Percentiles rank a stretch among this genome's conserved stretches.
Conservation (phyloP, 2,329 filamentous ascomycete species). For the Nectriaceae sp. region DNA sequence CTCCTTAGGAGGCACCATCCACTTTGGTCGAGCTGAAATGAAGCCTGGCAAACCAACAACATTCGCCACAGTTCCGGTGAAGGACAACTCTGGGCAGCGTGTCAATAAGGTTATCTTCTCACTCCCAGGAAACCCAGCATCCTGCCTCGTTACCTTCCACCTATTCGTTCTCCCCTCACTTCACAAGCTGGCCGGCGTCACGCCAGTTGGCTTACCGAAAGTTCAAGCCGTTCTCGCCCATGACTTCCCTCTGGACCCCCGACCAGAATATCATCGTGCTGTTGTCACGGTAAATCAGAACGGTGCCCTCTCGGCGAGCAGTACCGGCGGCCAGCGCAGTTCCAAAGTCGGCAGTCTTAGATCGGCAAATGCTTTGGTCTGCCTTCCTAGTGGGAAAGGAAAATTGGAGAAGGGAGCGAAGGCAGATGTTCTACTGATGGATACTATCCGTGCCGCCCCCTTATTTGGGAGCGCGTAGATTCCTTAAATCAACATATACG, state of each 20-base stretch:
- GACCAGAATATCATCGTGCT: constrained; percentile 90
- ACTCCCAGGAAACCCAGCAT: constrained; percentile 91
- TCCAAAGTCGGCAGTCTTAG: constrained; percentile 86
- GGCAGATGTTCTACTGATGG: constrained; percentile 81
- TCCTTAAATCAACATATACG: too few relatives aligned
- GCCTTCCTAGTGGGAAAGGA: constrained; percentile 67
- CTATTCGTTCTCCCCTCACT: constrained; percentile 89
- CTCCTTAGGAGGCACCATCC: constrained; percentile 84
- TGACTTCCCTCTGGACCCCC: constrained; percentile 72
- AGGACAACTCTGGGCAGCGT: constrained; percentile 59
- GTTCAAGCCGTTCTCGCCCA: constrained; percentile 73
- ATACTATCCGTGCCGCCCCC: constrained; percentile 39
- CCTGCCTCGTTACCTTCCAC: constrained; percentile 89
- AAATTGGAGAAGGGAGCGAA: constrained; percentile 67
- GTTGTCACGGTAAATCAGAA: constrained; percentile 66
- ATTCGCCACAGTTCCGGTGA: constrained; percentile 82
- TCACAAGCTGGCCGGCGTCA: constrained; percentile 73
- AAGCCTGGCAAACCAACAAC: constrained; percentile 98
- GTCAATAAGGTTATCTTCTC: constrained; percentile 78
- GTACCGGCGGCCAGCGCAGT: constrained; percentile 89
- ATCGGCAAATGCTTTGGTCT: constrained; percentile 84
- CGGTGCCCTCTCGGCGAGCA: constrained; percentile 71
- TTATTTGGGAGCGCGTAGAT: constrained; percentile 6
- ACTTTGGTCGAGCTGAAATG: constrained; percentile 96
- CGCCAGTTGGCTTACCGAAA: constrained; percentile 67